A percentile compares a stretch with the other conserved stretches of the same genome.
These are phyloP conservation scores for Chalciporus sp. DNA, from an alignment of 1,284 basidiomycete genomes.

Conservation along the genomic window DNA sequence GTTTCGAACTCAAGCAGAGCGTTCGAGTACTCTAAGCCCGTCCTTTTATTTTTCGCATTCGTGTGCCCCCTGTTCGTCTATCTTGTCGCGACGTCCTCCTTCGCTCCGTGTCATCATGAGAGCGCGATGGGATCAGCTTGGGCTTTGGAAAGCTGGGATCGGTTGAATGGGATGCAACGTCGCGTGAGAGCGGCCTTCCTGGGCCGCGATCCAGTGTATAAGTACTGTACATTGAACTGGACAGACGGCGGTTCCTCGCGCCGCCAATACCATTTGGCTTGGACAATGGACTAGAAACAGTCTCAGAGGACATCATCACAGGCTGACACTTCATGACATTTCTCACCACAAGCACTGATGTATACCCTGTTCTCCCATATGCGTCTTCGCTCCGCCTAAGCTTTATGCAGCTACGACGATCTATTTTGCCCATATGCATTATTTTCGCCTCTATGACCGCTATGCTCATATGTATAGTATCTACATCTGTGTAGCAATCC, in stretches of 20 bases:
- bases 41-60: neutral
- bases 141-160: constrained; percentile 29
- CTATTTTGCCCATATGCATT: constrained; percentile 21
- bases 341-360: constrained; percentile 6
- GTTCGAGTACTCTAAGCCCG: constrained; percentile 9
- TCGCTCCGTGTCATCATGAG: constrained; percentile 30
- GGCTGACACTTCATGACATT: constrained; percentile 16
- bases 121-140: constrained; percentile 33
- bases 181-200: constrained; percentile 32
- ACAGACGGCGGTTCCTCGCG: neutral
- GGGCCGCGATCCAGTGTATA: constrained; percentile 31
- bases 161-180: constrained; percentile 32
- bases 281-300: constrained; percentile 2
- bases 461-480: no score
- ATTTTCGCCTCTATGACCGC: no score
- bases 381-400: neutral
- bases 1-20: no score
- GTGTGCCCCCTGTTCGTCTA: constrained; percentile 20
- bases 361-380: constrained; percentile 15
- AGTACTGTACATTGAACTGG: constrained; percentile 37
- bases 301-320: neutral
- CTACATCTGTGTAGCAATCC: no score
- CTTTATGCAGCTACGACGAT: constrained; percentile 13
- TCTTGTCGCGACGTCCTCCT: constrained; percentile 28
- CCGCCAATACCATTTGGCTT: neutral